Conservation (phyloP, 192 early-diverging fungal genomes). For the Dimargaris cristalligena region DNA sequence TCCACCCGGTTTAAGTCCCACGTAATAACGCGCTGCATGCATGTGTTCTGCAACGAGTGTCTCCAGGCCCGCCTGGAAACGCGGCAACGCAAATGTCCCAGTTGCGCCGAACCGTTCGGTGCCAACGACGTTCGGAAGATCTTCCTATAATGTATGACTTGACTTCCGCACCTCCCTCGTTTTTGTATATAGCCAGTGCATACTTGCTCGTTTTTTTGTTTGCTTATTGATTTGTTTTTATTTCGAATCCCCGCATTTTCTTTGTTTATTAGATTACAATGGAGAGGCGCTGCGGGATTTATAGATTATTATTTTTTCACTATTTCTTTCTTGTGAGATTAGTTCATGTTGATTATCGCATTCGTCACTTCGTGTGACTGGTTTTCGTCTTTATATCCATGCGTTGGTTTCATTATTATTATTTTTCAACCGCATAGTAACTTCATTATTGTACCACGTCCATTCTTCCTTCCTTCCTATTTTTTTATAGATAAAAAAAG, state of each 20-base stretch:
- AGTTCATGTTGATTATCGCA: neutral
- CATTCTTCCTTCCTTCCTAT: no score
- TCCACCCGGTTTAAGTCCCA: constrained; percentile 71
- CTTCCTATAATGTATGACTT: constrained; percentile 38
- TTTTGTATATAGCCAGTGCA: neutral
- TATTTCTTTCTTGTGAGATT: neutral
- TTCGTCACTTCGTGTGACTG: neutral
- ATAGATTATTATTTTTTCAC: neutral
- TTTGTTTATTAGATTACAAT: no score
- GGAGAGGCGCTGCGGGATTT: no score
- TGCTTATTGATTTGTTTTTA: neutral
- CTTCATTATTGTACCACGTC: no score
- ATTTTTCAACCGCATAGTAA: no score
- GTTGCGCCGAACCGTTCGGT: constrained; percentile 74
- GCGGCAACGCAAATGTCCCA: constrained; percentile 86
- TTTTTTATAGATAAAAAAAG: no score
- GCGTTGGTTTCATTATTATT: no score
- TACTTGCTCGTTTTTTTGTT: neutral
- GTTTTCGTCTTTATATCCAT: neutral
- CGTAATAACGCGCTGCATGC: constrained; percentile 76
- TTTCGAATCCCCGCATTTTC: constrained; percentile 2
- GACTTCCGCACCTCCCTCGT: neutral
- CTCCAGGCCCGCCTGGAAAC: constrained; percentile 72
- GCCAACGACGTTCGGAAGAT: constrained; percentile 63
- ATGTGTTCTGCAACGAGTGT: constrained; percentile 89